Base-by-base conservation (phyloP, 352 stramenopile genomes). In the Pythium scleroteichum region DNA sequence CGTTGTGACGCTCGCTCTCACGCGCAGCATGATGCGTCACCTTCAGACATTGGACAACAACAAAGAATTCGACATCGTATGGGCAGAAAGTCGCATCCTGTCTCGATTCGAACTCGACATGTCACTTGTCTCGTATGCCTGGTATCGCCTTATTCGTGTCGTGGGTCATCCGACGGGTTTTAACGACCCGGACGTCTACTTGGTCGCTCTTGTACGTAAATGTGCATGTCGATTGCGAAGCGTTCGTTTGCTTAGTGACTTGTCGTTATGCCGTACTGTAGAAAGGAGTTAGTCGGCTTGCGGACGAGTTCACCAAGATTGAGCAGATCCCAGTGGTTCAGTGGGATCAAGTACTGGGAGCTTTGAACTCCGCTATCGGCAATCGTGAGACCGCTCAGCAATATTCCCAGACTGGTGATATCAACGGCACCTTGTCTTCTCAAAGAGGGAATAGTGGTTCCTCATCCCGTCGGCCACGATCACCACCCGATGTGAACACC, bases 401-500 rank as follows among this genome's bases (percentile, higher is more conserved):
- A 4, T 69, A 72, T 13, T 72, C 72, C 46, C 76, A 75, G 24
- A 73, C 71, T 14, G n/a, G 23, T n/a, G 44, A 40, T 0, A 49
- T 48, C 40, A 66, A 69, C 9, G 49, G 46, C 5, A 24, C 35
- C n/a, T 20, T 59, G 39, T 3, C 52, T 16, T 26, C 51, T 19
- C 29, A 56, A 8, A 29, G 23, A 19, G 32, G 5, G n/a, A 22
- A 23, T 16, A 71, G 67, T 27, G 58, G 64, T 35, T 53, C 52
- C 4, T 45, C 52, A 6, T 38, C 57, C 4, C 63, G 71, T 6
- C 79, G 82, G 41, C 67, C 79, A 8, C 72, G 82, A 51, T 79
- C 79, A 17, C 82, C 86, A n/a, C 86, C 86, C 27, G 86, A 95
- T 53, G 81, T 94, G 19, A 95, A 95, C 62, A 89, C 86, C 1